A percentile compares a stretch with the other conserved stretches of the same genome.
These are phyloP conservation scores for Phenoliferia sp. DNA, from an alignment of 1,284 basidiomycete genomes.

Conservation along the genomic window DNA sequence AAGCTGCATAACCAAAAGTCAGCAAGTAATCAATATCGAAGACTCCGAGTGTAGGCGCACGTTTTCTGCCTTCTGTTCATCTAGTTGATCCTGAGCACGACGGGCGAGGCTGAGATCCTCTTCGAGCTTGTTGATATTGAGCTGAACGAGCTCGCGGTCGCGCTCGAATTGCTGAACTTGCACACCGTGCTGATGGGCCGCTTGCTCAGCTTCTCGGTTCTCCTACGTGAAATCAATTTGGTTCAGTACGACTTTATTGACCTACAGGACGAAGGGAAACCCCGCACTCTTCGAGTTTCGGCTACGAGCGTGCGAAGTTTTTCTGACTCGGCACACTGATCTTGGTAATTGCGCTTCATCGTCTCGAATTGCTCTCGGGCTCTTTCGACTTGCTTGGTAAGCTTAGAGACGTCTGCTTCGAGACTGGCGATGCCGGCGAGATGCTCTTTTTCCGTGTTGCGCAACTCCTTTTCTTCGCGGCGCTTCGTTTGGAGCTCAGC, in stretches of 20 bases:
- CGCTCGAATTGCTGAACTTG: constrained; percentile 37
- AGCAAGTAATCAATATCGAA: background rate
- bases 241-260: no score
- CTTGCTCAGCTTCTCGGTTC: constrained; percentile 60
- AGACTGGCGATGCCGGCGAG: constrained; percentile 47
- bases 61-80: constrained; percentile 88
- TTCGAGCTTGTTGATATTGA: constrained; percentile 60
- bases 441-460: constrained; percentile 61
- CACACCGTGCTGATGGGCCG: constrained; percentile 50
- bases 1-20: constrained; percentile 11
- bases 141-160: constrained; percentile 65
- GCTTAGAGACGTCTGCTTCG: constrained; percentile 69
- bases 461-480: constrained; percentile 81
- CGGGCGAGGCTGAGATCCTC: constrained; percentile 61
- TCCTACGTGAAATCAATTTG: constrained; percentile 39
- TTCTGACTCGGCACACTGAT: constrained; percentile 65
- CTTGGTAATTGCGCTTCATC: constrained; percentile 75
- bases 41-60: constrained; percentile 40
- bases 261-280: background rate
- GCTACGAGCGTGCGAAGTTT: constrained; percentile 53
- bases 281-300: constrained; percentile 24
- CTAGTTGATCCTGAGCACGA: constrained; percentile 63
- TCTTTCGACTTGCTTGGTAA: constrained; percentile 64
- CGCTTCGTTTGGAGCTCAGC: constrained; percentile 68
- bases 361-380: constrained; percentile 63